phyloP scores from a whole-genome alignment of 768 basidiomycete species.

The Leccinellum albellum region DNA sequence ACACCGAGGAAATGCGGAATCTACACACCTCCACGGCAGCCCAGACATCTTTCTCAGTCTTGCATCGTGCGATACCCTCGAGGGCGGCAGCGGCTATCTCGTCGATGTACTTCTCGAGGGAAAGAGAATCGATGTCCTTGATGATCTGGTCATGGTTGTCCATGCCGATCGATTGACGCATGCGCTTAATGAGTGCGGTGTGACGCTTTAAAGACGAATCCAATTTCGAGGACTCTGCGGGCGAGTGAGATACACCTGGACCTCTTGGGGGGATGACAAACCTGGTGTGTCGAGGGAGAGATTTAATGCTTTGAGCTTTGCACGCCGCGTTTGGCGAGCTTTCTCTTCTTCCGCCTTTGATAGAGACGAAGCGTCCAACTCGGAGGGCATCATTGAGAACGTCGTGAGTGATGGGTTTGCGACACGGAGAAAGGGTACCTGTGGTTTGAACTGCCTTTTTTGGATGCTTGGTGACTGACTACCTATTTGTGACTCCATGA shows the following conservation, averaged over 20 bases:
- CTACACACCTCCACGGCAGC: conserved; percentile 81
- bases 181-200: conserved; percentile 91
- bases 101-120: conserved; percentile 93
- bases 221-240: conserved; percentile 64
- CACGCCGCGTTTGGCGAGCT: conserved; percentile 52
- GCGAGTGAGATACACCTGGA: conserved; percentile 3
- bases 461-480: not conserved
- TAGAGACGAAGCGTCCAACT: conserved; percentile 22
- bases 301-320: conserved; percentile 58
- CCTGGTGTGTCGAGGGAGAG: conserved; percentile 46
- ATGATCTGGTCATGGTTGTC: conserved; percentile 84
- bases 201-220: conserved; percentile 96
- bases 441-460: not conserved
- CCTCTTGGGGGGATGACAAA: conserved; percentile 20
- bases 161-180: conserved; percentile 77
- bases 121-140: conserved; percentile 87
- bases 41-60: conserved; percentile 90
- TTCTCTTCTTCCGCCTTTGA: conserved; percentile 48
- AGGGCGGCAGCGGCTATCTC: conserved; percentile 85
- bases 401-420: conserved; percentile 7
- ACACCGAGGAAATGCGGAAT: not conserved
- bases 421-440: conserved; percentile 9
- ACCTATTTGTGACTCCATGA: too few species aligned
- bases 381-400: not conserved
- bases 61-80: conserved; percentile 84